Evolutionary conservation across 1,139 yeast species (phyloP), one percentile per base, ranked within the genome.

Genomic region (Scheffersomyces lignicola): DNA sequence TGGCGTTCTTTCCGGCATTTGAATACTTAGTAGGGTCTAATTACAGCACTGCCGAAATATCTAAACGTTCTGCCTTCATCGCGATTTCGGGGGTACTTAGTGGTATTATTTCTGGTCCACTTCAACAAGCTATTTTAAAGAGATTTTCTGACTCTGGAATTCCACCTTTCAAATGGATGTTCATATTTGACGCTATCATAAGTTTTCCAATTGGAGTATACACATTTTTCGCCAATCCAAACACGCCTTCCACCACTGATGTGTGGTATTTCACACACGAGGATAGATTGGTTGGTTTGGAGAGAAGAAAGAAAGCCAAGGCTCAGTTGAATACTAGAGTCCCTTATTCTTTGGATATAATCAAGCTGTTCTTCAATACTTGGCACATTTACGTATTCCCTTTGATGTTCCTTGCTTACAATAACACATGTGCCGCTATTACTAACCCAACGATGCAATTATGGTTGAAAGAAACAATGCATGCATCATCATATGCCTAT

Each of bases 1-100:
- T 79, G 15, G 83, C 83, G 0, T 75, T 75, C 42, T 78, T 77
- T 53, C 84, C 84, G 2, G 78, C 77, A 16, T 59, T 77, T 39
- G 75, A 69, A 21, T 74, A 69, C 43, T 56, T 76, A 25, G 50
- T 76, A n/a, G 82, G 82, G 3, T 63, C 74, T 20, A 51, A 50
- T 35, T 54, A 53, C 31, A 37, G 51, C 12, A 44, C 48, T 5
- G 29, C 39, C 4, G 57, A 53, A 35, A 31, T 54, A 16, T 35
- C 72, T 24, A 67, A 74, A 38, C 56, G 84, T 43, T 66, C 78
- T 21, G 65, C 77, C 24, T 68, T 62, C 31, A 78, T 76, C 52
- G 62, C 64, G 1, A 56, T 65, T 18, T 48, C 61, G n/a, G 53
- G 52, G 7, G 51, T 44, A 24, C 53, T 58, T 12, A 55, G 58